Evolutionary conservation across 805 yeast genomes (phyloP).

Genomic region (Wickerhamia fluorescens): DNA sequence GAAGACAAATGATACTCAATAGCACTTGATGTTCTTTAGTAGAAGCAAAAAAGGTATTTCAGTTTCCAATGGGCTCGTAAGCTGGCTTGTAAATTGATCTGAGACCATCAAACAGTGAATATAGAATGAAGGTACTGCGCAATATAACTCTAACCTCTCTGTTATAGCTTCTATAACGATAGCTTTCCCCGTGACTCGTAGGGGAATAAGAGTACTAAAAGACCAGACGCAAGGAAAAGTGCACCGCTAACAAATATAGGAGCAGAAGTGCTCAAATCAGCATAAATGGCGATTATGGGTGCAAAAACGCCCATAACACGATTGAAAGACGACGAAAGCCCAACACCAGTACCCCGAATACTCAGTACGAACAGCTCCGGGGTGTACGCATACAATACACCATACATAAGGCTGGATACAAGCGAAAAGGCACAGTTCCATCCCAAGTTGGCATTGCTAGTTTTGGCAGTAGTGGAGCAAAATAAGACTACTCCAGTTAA

Average conservation of each 20-base stretch:
- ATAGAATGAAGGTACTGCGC: no score
- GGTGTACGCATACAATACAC: conserved; percentile 56
- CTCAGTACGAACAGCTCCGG: conserved; percentile 54
- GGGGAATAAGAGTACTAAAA: conserved; percentile 34
- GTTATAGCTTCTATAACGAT: conserved; percentile 8
- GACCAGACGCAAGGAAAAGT: conserved; percentile 40
- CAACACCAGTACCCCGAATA: conserved; percentile 51
- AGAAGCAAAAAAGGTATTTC: no score
- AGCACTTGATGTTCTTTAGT: no score
- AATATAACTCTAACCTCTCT: no score
- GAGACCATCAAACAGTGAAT: no score
- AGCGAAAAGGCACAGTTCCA: conserved; percentile 43
- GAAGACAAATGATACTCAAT: no score
- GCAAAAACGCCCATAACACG: conserved; percentile 51
- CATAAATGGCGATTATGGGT: conserved; percentile 45
- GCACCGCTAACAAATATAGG: conserved; percentile 61
- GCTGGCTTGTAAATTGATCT: no score
- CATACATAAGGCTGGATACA: conserved; percentile 50
- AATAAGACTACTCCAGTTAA: conserved; percentile 52
- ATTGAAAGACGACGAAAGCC: conserved; percentile 48
- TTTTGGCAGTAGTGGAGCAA: conserved; percentile 56
- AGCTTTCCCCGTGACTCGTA: conserved; percentile 36
- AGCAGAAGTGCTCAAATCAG: conserved; percentile 47
- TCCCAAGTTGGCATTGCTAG: conserved; percentile 37
- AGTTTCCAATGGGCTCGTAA: no score